Base-by-base conservation (phyloP, 495 filamentous ascomycete genomes). In the Talaromyces wortmannii region DNA sequence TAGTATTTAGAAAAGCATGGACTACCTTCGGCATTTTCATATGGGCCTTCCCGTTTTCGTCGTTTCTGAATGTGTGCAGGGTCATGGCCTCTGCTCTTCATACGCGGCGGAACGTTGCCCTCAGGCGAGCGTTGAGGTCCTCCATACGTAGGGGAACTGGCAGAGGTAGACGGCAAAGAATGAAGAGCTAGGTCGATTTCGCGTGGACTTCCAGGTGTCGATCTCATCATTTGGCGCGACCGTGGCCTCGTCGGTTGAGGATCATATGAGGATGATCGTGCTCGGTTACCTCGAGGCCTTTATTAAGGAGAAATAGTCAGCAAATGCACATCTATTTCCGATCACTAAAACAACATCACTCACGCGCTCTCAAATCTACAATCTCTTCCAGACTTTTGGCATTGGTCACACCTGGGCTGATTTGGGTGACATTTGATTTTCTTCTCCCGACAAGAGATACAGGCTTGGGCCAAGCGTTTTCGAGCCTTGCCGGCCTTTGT, bases 391-490 rank as follows among this genome's bases (percentile, higher is more conserved):
- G 89, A 90, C 68, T 95, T 96, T 63, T 92, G 88, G 66, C 91
- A 96, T 65, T 95, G 91, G 53, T 89, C 82, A 62, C 91, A 96
- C 55, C 88, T 86, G 31, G 88, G 87, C 54, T 84, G 83, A 58
- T 89, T 91, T 6, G 90, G 91, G 56, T 95, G 91, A 61, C 91
- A 96, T 67, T 94, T 95, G 73, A 95, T 94, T 76, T 96, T 96
- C 82, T 96, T 96, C 69, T 95, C 90, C 31, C 91, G 83, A 66
- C 91, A 96, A 8, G 89, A 92, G 50, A 92, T 77, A 63, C 91
- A 96, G 13, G 91, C 91, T 59, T 94, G 90, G 31, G 90, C 90
- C 13, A 95, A 75, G 46, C 91, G 79, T 68, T 96, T 96, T 58
- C 91, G 81, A 32, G 91, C 90, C 67, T 92, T 95, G 8, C 90